These are phyloP conservation scores for Pichia pseudocactophila DNA, from an alignment of 805 yeast species.

Conservation along the genomic window DNA sequence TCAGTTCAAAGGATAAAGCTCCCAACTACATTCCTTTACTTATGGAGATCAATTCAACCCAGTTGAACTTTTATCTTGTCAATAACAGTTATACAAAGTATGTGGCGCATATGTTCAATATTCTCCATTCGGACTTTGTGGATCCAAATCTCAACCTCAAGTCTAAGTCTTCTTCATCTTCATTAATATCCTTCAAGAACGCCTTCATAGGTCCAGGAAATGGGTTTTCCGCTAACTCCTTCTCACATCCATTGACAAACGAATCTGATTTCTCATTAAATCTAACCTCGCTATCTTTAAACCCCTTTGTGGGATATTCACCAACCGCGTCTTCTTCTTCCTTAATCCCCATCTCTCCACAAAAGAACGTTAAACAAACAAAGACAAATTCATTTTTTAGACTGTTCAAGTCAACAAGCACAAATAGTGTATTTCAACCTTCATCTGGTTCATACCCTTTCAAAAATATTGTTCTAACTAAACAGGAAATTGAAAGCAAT, in stretches of 20 bases:
- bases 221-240: conserved; percentile 6
- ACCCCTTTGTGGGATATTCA: not conserved
- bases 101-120: conserved; percentile 17
- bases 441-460: not conserved
- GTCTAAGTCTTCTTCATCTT: conserved; percentile 4
- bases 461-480: not conserved
- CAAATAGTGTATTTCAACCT: too few relatives aligned
- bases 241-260: not conserved
- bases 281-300: not conserved
- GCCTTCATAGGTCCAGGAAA: conserved; percentile 6
- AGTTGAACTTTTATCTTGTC: conserved; percentile 21
- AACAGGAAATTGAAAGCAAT: conserved; percentile 3
- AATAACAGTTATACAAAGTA: conserved; percentile 10
- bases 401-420: too few relatives aligned
- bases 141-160: conserved; percentile 25
- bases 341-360: too few relatives aligned
- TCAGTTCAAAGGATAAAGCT: not conserved
- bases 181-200: not conserved
- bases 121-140: conserved; percentile 17
- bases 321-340: too few relatives aligned
- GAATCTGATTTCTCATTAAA: not conserved
- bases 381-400: too few relatives aligned
- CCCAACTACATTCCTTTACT: conserved; percentile 17
- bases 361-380: too few relatives aligned
- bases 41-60: conserved; percentile 27